Conservation (phyloP, 192 early-diverging fungal genomes). For the Glomus cerebriforme region DNA sequence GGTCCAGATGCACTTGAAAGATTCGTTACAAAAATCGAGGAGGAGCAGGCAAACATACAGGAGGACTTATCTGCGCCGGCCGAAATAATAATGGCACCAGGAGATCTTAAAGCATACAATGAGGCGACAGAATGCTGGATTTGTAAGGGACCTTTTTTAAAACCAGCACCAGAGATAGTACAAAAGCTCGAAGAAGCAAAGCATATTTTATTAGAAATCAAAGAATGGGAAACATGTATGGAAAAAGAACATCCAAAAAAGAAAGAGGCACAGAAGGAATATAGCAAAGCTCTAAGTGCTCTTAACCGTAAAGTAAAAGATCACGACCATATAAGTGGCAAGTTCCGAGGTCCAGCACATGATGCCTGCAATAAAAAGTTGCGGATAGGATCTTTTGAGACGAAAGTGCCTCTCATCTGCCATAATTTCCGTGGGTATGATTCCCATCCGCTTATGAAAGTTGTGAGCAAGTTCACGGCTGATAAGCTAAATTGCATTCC, state of each 20-base stretch:
- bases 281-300: constrained; percentile 1
- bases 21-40: too few species aligned
- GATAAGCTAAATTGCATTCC: too few species aligned
- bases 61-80: too few species aligned
- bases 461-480: too few species aligned
- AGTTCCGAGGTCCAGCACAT: constrained; percentile 1
- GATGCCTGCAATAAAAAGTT: constrained; percentile 22
- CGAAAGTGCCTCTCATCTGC: too few species aligned
- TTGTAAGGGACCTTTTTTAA: too few species aligned
- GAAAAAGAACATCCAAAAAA: constrained; percentile 17
- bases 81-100: too few species aligned
- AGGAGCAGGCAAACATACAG: too few species aligned
- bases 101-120: too few species aligned
- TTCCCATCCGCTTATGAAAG: too few species aligned
- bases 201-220: constrained; percentile 12
- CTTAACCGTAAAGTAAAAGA: constrained; percentile 21
- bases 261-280: constrained; percentile 5
- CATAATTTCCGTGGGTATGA: too few species aligned
- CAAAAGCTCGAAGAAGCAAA: constrained; percentile 19
- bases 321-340: constrained; percentile 11
- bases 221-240: constrained; percentile 10
- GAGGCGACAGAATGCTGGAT: too few species aligned
- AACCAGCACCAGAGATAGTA: neutral
- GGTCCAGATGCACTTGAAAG: neutral
- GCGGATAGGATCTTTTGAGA: constrained; percentile 7